These are phyloP conservation scores for Ustilago vetiveriae DNA, from an alignment of 1,284 basidiomycete species.

Conservation along the genomic window DNA sequence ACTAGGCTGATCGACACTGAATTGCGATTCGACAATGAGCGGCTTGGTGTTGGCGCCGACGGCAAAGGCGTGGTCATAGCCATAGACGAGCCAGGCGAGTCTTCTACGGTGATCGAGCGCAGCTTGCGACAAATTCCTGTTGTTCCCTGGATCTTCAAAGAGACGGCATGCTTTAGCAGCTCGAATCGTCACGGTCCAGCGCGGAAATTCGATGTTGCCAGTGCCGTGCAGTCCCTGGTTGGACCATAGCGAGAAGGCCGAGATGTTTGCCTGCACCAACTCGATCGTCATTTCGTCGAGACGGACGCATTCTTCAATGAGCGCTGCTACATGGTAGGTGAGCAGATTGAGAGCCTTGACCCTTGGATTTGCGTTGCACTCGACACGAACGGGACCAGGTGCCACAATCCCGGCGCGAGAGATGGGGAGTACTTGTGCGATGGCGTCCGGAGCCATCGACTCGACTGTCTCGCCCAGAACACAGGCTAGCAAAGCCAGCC, in stretches of 20 bases:
- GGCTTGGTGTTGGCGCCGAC: slow-evolving; percentile 45
- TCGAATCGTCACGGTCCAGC: slow-evolving; percentile 42
- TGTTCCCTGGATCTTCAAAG: slow-evolving; percentile 37
- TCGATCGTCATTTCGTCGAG: slow-evolving; percentile 48
- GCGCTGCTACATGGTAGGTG: slow-evolving; percentile 27
- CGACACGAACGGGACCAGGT: slow-evolving; percentile 11
- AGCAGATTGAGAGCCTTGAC: slow-evolving; percentile 26
- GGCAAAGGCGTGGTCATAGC: slow-evolving; percentile 47
- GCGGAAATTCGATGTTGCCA: slow-evolving; percentile 30
- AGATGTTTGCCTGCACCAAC: slow-evolving; percentile 42
- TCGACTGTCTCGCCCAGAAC: slow-evolving; percentile 44
- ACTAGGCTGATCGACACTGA: slow-evolving; percentile 47
- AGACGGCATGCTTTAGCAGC: slow-evolving; percentile 34
- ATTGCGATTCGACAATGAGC: slow-evolving; percentile 44
- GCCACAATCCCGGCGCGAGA: slow-evolving; percentile 1
- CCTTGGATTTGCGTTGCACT: slow-evolving; percentile 14
- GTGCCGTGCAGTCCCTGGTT: slow-evolving; percentile 42
- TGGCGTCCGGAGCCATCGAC: slow-evolving; percentile 20
- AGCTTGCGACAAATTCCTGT: neutral
- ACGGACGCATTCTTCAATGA: slow-evolving; percentile 43
- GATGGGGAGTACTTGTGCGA: slow-evolving; percentile 14
- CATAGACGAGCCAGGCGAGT: slow-evolving; percentile 48
- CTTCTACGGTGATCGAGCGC: slow-evolving; percentile 42
- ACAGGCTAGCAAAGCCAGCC: slow-evolving; percentile 28
- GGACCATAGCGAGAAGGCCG: slow-evolving; percentile 40